Evolutionary conservation across 371 early-diverging fungal species (phyloP), one percentile per base, ranked within the genome.

Genomic region (Apophysomyces variabilis): DNA sequence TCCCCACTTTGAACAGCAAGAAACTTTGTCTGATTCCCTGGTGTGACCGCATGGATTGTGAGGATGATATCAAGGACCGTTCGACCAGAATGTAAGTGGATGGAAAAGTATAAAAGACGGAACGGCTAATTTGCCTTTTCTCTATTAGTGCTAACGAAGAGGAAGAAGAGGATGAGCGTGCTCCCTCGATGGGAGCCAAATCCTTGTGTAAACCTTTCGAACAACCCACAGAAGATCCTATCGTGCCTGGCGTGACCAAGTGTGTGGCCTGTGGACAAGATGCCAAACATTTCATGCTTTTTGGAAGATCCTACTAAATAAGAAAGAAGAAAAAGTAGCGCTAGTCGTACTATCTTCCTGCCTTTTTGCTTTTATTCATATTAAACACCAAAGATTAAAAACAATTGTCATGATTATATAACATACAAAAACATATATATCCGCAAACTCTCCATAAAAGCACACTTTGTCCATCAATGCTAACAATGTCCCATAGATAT

Each of bases 111-210:
- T 46, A 41, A 37, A 38, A 60, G 11, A 37, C 36, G 35, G 7
- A 18, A 35, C 6, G 4, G 12, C 21, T 37, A 5, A 38, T 26
- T 39, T 45, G 36, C 37, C 36, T 59, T 45, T n/a, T n/a, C 4
- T 37, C 6, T 38, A 39, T 18, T 66, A 69, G 63, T 66, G 85
- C 85, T 50, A 78, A 77, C 39, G 85, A 83, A 32, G 91, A 87
- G 62, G 93, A 93, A 80, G 89, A 91, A 38, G 90, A 89, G 68
- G 97, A 99, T 71, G 97, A 96, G 57, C 91, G 92, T 77, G 99
- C 97, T 63, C 96, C 97, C 60, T 93, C 95, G 26, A 96, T 96
- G 96, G 99, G 99, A 61, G 99, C 99, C 70, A 99, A 99, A 83
- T 94, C 99, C 6, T 90, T 99, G 58, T 99, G 99, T 85, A 96